These are phyloP conservation scores for Debaryomyces psychrophilus DNA, from an alignment of 1,139 yeast species.

Conservation along the genomic window DNA sequence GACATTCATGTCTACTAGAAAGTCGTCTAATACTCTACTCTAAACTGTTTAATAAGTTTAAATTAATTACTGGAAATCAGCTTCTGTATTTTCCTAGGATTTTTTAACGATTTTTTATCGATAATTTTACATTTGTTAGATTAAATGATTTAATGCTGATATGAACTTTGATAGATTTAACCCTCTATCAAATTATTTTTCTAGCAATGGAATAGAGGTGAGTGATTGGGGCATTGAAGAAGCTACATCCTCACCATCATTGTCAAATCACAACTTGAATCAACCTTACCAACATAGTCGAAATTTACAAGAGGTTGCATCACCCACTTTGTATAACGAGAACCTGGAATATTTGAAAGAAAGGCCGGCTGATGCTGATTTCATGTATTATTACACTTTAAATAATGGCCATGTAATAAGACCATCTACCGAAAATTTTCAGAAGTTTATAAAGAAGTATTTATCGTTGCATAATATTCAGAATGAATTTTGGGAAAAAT, in stretches of 20 bases:
- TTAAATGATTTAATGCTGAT: constrained; percentile 3
- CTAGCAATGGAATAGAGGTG: constrained; percentile 16
- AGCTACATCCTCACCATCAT: constrained; percentile 22
- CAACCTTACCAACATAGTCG: constrained; percentile 13
- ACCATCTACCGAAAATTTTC: constrained; percentile 29
- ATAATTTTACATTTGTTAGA: background rate
- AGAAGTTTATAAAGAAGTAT: constrained; percentile 33
- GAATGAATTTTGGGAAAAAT: constrained; percentile 42
- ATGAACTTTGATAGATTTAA: constrained; percentile 41
- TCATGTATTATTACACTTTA: constrained; percentile 10
- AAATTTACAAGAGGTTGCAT: constrained; percentile 5
- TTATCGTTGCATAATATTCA: constrained; percentile 22
- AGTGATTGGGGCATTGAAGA: constrained; percentile 52
- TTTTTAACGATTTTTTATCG: too few species aligned
- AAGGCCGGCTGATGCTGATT: constrained; percentile 7
- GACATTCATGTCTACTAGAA: background rate
- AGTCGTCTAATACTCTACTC: background rate
- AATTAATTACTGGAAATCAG: background rate
- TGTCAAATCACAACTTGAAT: constrained; percentile 14
- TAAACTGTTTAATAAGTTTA: background rate
- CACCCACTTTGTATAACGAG: constrained; percentile 11
- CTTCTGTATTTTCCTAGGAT: background rate
- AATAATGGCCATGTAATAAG: constrained; percentile 2
- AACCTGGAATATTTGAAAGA: constrained; percentile 10
- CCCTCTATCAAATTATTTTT: constrained; percentile 28